Evolutionary conservation across 2,329 filamentous ascomycete genomes (phyloP).

Genomic region (Apiospora malaysiana): DNA sequence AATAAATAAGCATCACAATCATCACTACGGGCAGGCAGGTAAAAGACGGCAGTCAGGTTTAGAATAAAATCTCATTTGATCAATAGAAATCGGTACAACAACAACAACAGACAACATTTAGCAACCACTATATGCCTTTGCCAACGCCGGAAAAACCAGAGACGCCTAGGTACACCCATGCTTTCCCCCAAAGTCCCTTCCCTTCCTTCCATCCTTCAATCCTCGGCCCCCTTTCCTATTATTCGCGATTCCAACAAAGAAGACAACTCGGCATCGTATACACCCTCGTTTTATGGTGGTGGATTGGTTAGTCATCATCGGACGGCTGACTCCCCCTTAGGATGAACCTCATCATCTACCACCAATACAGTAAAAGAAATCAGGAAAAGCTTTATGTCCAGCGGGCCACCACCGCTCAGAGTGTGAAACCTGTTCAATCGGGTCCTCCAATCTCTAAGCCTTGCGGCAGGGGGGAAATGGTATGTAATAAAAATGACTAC

Average conservation of each 20-base stretch:
- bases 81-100: conserved; percentile 2
- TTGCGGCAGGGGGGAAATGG: conserved; percentile 23
- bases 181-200: neutral
- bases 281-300: neutral
- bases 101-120: conserved; percentile 12
- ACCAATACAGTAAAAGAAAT: neutral
- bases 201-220: neutral
- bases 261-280: neutral
- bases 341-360: neutral
- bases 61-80: neutral
- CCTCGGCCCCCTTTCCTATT: neutral
- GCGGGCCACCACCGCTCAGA: neutral
- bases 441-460: conserved; percentile 12
- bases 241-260: neutral
- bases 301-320: neutral
- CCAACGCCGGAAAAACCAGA: conserved; percentile 10
- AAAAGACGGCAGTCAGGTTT: neutral
- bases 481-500: conserved; percentile 25
- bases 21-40: neutral
- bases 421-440: conserved; percentile 7
- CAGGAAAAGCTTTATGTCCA: neutral
- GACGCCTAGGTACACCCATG: conserved; percentile 15
- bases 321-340: neutral
- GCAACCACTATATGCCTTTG: conserved; percentile 17
- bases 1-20: neutral